Conservation (phyloP, 257 asterid genomes). For the Jacaranda mimosifolia region DNA sequence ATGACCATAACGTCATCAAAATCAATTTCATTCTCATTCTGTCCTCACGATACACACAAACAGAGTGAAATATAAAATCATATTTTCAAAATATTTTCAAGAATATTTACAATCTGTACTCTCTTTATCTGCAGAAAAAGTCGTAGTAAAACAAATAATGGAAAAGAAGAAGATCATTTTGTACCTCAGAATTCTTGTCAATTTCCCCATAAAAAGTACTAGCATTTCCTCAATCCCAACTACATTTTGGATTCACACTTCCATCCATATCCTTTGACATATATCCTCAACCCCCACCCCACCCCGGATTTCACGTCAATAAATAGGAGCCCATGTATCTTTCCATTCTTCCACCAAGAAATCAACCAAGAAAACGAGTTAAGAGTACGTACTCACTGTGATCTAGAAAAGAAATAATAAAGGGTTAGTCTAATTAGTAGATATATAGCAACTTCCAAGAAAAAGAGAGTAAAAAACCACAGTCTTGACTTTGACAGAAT, state of each 20-base stretch:
- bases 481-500: not conserved
- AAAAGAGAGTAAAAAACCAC: not conserved
- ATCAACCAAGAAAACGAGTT: not conserved
- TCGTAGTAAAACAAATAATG: not conserved
- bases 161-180: not conserved
- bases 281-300: not conserved
- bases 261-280: not conserved
- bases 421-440: not conserved
- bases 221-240: not conserved
- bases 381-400: not conserved
- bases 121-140: not conserved
- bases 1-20: no score
- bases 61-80: not conserved
- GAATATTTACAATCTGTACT: not conserved
- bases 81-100: not conserved
- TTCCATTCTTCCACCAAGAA: conserved; percentile 16
- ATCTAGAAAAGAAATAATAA: not conserved
- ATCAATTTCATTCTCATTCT: not conserved
- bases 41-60: not conserved
- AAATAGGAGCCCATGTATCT: conserved; percentile 19
- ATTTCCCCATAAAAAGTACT: not conserved
- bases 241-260: not conserved
- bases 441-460: not conserved
- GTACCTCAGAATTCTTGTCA: not conserved
- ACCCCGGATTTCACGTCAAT: not conserved